A percentile compares a stretch with the other conserved stretches of the same genome.
Conservation (phyloP, 148 eudicot genomes). For the Oxyria digyna region DNA sequence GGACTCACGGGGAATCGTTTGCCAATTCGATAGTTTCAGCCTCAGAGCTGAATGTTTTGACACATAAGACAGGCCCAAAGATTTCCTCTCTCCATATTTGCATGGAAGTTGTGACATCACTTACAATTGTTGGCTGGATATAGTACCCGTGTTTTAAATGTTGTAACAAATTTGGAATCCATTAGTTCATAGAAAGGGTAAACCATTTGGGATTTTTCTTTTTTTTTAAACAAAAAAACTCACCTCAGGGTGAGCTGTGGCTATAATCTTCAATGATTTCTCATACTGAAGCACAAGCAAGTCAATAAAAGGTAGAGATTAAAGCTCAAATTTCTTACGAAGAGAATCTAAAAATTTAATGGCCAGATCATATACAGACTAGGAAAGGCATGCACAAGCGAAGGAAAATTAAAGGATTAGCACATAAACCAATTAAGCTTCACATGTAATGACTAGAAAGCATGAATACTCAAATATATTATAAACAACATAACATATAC, state of each 20-base stretch:
- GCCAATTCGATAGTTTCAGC: constrained; percentile 95
- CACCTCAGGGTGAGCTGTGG: constrained; percentile 93
- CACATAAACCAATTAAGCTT: not conserved
- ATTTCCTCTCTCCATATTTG: constrained; percentile 99
- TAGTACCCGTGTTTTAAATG: constrained; percentile 72
- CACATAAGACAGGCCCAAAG: constrained; percentile 92
- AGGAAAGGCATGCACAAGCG: not conserved
- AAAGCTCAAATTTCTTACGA: too few species aligned
- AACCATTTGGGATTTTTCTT: not conserved
- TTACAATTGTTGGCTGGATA: constrained; percentile 68
- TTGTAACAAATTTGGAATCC: constrained; percentile 23
- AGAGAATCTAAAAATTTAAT: not conserved
- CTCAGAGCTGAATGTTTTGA: constrained; percentile 82
- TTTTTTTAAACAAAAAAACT: not conserved
- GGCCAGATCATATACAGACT: not conserved
- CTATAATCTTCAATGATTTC: constrained; percentile 59
- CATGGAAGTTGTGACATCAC: constrained; percentile 75
- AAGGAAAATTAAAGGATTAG: too few species aligned
- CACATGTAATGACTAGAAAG: not conserved
- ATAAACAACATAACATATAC: too few species aligned
- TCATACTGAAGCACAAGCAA: constrained; percentile 49
- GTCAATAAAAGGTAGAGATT: too few species aligned
- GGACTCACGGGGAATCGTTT: constrained; percentile 79
- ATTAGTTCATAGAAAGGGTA: not conserved
- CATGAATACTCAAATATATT: too few species aligned